Conservation (phyloP, 257 asterid species). For the Catharanthus roseus region DNA sequence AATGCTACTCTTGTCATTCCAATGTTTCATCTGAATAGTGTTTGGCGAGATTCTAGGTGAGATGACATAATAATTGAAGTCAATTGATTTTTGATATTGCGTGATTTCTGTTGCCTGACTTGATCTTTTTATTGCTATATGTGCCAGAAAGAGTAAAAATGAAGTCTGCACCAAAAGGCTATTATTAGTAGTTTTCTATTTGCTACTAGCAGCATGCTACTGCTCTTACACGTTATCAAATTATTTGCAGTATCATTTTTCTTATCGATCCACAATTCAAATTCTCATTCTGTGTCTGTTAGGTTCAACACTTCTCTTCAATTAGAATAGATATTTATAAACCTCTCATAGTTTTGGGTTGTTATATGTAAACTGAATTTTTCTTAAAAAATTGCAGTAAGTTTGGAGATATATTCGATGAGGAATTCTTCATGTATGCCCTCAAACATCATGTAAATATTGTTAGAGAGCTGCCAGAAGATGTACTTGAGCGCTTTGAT, state of each 20-base stretch:
- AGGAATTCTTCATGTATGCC: slow-evolving; percentile 97
- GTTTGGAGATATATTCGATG: slow-evolving; percentile 90
- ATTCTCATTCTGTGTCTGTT: neutral
- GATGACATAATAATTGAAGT: neutral
- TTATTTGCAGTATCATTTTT: neutral
- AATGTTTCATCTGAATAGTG: slow-evolving; percentile 92
- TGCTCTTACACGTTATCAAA: neutral
- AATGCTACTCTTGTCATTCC: slow-evolving; percentile 98
- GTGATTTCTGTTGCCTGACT: neutral
- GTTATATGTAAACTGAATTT: neutral
- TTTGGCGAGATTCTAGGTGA: slow-evolving; percentile 97
- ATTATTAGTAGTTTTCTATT: neutral
- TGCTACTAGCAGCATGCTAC: neutral
- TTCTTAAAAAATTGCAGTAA: slow-evolving; percentile 52
- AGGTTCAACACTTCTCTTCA: neutral
- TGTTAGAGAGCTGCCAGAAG: slow-evolving; percentile 75
- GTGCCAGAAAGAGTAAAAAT: neutral
- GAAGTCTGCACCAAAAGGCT: neutral
- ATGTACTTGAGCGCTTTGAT: slow-evolving; percentile 63
- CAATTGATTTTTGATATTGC: neutral
- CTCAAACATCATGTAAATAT: slow-evolving; percentile 83
- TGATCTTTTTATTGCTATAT: neutral
- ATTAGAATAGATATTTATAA: neutral
- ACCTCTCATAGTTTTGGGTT: neutral
- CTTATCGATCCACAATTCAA: neutral